Conservation (phyloP, 2,329 filamentous ascomycete species). For the Endoconidiophora laricicola region DNA sequence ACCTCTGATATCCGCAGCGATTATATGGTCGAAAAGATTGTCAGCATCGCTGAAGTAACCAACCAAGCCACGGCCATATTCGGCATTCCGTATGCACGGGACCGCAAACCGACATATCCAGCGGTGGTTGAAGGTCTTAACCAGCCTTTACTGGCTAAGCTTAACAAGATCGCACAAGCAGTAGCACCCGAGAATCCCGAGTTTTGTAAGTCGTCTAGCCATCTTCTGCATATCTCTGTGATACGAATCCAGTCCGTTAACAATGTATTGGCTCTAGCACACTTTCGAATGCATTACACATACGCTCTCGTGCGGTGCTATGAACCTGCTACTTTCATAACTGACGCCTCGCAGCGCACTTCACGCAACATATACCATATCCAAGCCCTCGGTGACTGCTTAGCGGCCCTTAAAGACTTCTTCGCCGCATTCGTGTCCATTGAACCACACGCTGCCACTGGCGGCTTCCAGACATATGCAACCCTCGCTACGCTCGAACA, state of each 20-base stretch:
- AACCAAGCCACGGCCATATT: conserved; percentile 11
- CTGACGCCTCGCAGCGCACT: conserved; percentile 16
- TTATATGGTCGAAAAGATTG: conserved; percentile 12
- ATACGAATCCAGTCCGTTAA: background rate
- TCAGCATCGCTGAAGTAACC: conserved; percentile 10
- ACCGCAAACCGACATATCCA: conserved; percentile 11
- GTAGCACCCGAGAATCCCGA: conserved; percentile 9
- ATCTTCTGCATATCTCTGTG: background rate
- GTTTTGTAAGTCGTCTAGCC: conserved; percentile 2
- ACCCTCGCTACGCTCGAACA: conserved; percentile 12
- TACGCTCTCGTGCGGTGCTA: conserved; percentile 24
- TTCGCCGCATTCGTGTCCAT: conserved; percentile 20
- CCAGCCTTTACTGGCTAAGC: conserved; percentile 7
- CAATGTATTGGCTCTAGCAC: background rate
- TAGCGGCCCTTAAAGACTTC: conserved; percentile 21
- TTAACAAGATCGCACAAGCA: conserved; percentile 11
- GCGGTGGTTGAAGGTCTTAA: conserved; percentile 9
- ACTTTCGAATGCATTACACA: conserved; percentile 21
- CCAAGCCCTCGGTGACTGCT: conserved; percentile 22
- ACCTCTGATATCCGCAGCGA: conserved; percentile 8
- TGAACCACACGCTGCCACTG: conserved; percentile 14
- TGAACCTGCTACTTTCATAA: conserved; percentile 23
- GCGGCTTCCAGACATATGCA: conserved; percentile 12
- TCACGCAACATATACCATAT: conserved; percentile 18
- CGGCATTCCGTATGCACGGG: conserved; percentile 11